Evolutionary conservation across 1,139 yeast species (phyloP).

Genomic region (Debaryomyces sp.): DNA sequence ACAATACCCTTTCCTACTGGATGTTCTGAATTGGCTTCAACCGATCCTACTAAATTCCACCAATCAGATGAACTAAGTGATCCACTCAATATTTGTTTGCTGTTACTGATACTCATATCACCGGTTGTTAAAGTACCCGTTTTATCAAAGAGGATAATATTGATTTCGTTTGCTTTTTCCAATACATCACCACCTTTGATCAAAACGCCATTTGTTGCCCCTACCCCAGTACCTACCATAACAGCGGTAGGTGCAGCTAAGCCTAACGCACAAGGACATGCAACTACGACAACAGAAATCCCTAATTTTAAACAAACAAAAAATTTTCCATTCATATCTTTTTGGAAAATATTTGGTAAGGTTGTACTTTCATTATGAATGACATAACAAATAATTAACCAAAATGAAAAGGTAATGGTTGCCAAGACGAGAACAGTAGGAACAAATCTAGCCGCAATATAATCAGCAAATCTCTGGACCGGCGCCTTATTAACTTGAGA

Average conservation of each 20-base stretch:
- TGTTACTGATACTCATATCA: slow-evolving; percentile 58
- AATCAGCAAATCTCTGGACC: slow-evolving; percentile 86
- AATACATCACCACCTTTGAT: slow-evolving; percentile 93
- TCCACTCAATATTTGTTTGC: slow-evolving; percentile 15
- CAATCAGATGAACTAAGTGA: slow-evolving; percentile 28
- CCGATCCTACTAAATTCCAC: slow-evolving; percentile 64
- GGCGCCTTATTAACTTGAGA: slow-evolving; percentile 92
- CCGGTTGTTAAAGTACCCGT: slow-evolving; percentile 96
- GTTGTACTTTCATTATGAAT: slow-evolving; percentile 25
- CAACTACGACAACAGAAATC: slow-evolving; percentile 94
- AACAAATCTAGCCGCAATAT: slow-evolving; percentile 83
- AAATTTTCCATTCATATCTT: slow-evolving; percentile 56
- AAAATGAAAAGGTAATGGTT: slow-evolving; percentile 62
- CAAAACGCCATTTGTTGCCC: slow-evolving; percentile 85
- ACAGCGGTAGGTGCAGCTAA: slow-evolving; percentile 98
- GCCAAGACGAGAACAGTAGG: slow-evolving; percentile 71
- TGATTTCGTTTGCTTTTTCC: slow-evolving; percentile 69
- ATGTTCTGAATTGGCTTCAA: slow-evolving; percentile 81
- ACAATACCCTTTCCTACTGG: slow-evolving; percentile 80
- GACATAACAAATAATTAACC: slow-evolving; percentile 52
- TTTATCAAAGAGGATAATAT: slow-evolving; percentile 83
- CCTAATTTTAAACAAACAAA: slow-evolving; percentile 77
- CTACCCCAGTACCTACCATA: slow-evolving; percentile 98
- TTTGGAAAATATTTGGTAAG: slow-evolving; percentile 59
- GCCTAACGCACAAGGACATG: slow-evolving; percentile 98